Percentiles rank a stretch among this genome's conserved stretches.
phyloP scores from a whole-genome alignment of 768 basidiomycete genomes.

The Rhizopogon vesiculosus region DNA sequence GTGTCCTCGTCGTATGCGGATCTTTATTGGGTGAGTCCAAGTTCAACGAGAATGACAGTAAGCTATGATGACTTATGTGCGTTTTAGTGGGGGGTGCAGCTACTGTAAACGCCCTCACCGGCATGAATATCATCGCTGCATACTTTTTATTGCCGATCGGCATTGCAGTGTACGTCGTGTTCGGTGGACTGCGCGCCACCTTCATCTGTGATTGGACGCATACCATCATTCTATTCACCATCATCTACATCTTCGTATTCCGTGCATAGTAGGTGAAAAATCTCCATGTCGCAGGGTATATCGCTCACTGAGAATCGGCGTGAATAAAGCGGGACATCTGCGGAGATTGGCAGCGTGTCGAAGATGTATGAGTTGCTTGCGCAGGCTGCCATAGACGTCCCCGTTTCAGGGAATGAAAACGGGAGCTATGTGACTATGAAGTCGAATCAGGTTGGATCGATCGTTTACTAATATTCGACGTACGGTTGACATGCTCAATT shows the following conservation, averaged over 20 bases:
- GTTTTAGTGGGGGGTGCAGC: constrained; percentile 21
- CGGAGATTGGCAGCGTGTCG: constrained; percentile 61
- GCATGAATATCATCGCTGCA: constrained; percentile 28
- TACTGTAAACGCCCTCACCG: constrained; percentile 27
- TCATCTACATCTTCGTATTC: constrained; percentile 21
- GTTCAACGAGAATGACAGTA: background rate
- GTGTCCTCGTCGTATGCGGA: constrained; percentile 34
- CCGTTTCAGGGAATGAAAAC: constrained; percentile 9
- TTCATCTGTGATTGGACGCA: constrained; percentile 18
- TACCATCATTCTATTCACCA: constrained; percentile 29
- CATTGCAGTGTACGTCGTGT: constrained; percentile 18
- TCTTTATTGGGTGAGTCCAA: constrained; percentile 26
- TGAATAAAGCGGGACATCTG: constrained; percentile 36
- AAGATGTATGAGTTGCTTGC: constrained; percentile 13
- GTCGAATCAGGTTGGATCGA: constrained; percentile 9
- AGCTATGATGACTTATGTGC: background rate
- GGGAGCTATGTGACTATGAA: constrained; percentile 17
- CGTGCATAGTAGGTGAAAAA: constrained; percentile 2
- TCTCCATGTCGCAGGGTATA: background rate
- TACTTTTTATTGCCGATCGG: constrained; percentile 27
- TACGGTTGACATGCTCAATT: background rate
- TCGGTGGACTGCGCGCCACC: constrained; percentile 19
- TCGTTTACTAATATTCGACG: too few species aligned
- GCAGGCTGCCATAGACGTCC: constrained; percentile 10
- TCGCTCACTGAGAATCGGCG: background rate